phyloP scores from a whole-genome alignment of 768 basidiomycete species.

The Suillus paluster region DNA sequence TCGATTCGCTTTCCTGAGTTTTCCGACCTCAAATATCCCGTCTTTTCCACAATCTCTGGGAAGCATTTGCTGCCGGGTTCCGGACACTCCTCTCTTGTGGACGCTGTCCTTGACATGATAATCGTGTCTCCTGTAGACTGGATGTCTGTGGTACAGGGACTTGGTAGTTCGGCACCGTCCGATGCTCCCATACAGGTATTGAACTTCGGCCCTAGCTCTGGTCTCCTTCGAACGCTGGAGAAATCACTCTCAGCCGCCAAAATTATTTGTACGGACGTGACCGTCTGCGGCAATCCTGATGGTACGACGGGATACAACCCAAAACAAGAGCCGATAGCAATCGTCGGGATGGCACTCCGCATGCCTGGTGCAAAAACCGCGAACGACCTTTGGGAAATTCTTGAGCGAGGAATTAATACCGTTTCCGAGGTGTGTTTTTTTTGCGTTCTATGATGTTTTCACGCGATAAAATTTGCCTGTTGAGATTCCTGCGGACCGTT shows the following conservation, averaged over 20 bases:
- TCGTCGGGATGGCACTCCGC: slow-evolving; percentile 72
- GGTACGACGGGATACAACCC: neutral
- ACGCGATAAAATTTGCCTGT: slow-evolving; percentile 6
- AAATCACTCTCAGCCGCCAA: slow-evolving; percentile 31
- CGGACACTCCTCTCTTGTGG: slow-evolving; percentile 37
- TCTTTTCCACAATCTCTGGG: slow-evolving; percentile 53
- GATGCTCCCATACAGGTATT: slow-evolving; percentile 39
- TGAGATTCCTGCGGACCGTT: slow-evolving; percentile 67
- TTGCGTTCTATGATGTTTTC: neutral
- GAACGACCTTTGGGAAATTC: slow-evolving; percentile 59
- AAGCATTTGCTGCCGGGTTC: slow-evolving; percentile 32
- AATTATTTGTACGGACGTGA: slow-evolving; percentile 21
- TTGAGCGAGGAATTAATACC: slow-evolving; percentile 60
- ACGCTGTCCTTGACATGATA: slow-evolving; percentile 44
- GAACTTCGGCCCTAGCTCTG: slow-evolving; percentile 54
- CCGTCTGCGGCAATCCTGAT: slow-evolving; percentile 9
- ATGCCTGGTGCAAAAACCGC: slow-evolving; percentile 53
- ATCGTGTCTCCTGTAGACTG: slow-evolving; percentile 58
- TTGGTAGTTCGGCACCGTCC: slow-evolving; percentile 21
- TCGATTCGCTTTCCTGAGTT: slow-evolving; percentile 55
- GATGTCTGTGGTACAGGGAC: slow-evolving; percentile 44
- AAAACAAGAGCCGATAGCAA: slow-evolving; percentile 61
- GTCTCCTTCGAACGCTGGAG: slow-evolving; percentile 44
- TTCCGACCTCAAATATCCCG: slow-evolving; percentile 48
- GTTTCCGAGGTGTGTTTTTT: slow-evolving; percentile 51